These are phyloP conservation scores for Podospora conica DNA, from an alignment of 495 filamentous ascomycete species.

Conservation along the genomic window DNA sequence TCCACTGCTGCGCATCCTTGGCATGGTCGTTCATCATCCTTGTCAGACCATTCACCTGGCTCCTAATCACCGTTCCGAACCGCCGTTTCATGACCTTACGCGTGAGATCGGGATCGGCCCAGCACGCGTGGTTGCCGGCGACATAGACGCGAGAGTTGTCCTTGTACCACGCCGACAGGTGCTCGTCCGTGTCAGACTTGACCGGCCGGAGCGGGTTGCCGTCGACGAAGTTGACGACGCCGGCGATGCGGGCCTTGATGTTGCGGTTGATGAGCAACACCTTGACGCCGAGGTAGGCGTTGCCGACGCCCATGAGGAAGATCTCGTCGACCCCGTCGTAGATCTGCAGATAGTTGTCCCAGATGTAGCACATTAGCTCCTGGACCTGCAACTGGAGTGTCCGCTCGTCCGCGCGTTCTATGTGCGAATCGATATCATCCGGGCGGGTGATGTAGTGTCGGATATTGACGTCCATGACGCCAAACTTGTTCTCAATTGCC, in stretches of 20 bases:
- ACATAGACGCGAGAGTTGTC: slow-evolving; percentile 71
- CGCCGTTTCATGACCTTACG: slow-evolving; percentile 59
- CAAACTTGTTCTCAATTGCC: slow-evolving; percentile 66
- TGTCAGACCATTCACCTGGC: slow-evolving; percentile 47
- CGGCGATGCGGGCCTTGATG: slow-evolving; percentile 39
- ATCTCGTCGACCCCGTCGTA: slow-evolving; percentile 59
- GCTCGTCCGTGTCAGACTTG: slow-evolving; percentile 55
- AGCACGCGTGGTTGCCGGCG: slow-evolving; percentile 61
- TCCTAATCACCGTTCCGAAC: slow-evolving; percentile 57
- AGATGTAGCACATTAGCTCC: slow-evolving; percentile 78
- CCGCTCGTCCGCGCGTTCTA: slow-evolving; percentile 27
- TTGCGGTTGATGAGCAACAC: slow-evolving; percentile 61
- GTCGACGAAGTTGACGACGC: slow-evolving; percentile 54
- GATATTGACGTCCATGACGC: slow-evolving; percentile 83
- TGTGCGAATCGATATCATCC: slow-evolving; percentile 33
- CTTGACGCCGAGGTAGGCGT: slow-evolving; percentile 63
- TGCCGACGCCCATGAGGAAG: slow-evolving; percentile 78
- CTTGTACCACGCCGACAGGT: slow-evolving; percentile 66
- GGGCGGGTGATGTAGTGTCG: slow-evolving; percentile 60
- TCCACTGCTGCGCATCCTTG: slow-evolving; percentile 50
- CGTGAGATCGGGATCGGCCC: slow-evolving; percentile 48
- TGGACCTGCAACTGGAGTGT: slow-evolving; percentile 51
- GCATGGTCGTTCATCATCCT: slow-evolving; percentile 59
- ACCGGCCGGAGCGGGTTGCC: slow-evolving; percentile 56
- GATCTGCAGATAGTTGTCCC: slow-evolving; percentile 96